phyloP scores from a whole-genome alignment of 2,329 filamentous ascomycete genomes.

The Aureobasidium sp. region DNA sequence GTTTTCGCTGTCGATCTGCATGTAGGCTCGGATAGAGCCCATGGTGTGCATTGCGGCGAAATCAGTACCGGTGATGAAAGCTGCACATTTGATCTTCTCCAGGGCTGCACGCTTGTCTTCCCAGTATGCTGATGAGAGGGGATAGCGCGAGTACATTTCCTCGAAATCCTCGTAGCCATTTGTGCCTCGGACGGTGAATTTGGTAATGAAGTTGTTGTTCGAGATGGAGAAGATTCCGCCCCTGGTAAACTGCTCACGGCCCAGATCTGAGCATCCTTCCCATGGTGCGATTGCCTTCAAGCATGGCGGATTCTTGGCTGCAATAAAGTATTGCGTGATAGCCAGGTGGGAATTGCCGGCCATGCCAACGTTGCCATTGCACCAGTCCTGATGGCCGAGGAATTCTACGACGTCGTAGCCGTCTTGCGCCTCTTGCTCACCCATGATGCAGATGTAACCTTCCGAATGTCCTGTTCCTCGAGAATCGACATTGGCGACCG shows the following conservation, averaged over 20 bases:
- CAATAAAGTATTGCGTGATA: constrained; percentile 37
- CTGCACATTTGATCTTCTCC: constrained; percentile 22
- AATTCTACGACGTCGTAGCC: constrained; percentile 41
- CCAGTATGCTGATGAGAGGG: constrained; percentile 23
- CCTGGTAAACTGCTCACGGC: constrained; percentile 41
- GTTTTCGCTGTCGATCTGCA: constrained; percentile 32
- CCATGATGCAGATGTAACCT: constrained; percentile 32
- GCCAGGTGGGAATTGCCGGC: constrained; percentile 41
- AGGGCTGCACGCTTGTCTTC: constrained; percentile 23
- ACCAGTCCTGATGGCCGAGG: constrained; percentile 38
- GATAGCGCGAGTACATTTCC: constrained; percentile 20
- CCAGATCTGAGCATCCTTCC: constrained; percentile 44
- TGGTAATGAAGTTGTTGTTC: constrained; percentile 31
- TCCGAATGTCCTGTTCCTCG: constrained; percentile 29
- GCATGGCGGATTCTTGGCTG: constrained; percentile 35
- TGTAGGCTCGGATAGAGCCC: constrained; percentile 29
- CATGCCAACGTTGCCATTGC: constrained; percentile 39
- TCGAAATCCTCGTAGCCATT: constrained; percentile 21
- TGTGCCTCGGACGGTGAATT: constrained; percentile 21
- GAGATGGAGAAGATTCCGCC: constrained; percentile 36
- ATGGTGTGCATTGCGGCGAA: constrained; percentile 22
- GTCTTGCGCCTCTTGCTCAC: constrained; percentile 40
- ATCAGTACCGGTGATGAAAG: constrained; percentile 23
- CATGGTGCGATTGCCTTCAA: constrained; percentile 41
- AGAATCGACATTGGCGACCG: constrained; percentile 28